Base-by-base conservation (phyloP, 2,329 filamentous ascomycete genomes). In the Curvularia spicifera region DNA sequence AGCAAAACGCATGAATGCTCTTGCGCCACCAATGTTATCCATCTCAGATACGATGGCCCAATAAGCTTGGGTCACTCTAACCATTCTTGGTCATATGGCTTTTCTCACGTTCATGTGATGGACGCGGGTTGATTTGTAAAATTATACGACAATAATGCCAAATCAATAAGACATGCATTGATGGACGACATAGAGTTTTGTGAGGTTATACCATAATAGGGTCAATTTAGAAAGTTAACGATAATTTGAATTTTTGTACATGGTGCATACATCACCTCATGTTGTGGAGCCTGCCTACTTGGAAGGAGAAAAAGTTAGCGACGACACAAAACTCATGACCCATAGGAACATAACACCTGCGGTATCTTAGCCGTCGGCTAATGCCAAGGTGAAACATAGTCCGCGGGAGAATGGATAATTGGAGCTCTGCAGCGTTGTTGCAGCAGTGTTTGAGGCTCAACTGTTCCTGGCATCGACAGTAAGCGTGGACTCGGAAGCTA, bases 401-500 rank as follows among this genome's bases (percentile, higher is more conserved):
- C 56, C 58, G 47, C 53, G 37, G 56, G 56, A 37, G 31, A 28
- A 33, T 44, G 33, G 15, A 50, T 37, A 33, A 60, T 55, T 28
- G 28, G 42, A 55, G 43, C 40, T 59, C 52, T 59, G 61, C 60
- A 51, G 51, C 51, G 59, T 56, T 44, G 55, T 51, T 56, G 56
- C 58, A 59, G 55, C 35, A 51, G 40, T 57, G 61, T 61, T 64
- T 59, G 63, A 60, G 53, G 53, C 56, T 60, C 59, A 56, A 53
- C 51, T 61, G 56, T 56, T 57, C 53, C 55, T 35, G 50, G 50
- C 28, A 35, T 26, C 51, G 45, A 45, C 48, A 47, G 45, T 52
- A 55, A 43, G n/a, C 35, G 40, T 22, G 18, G 2, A 29, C 12
- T 42, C 51, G 51, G 51, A 51, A 45, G 39, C 40, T 12, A 55